Evolutionary conservation across 352 stramenopile genomes (phyloP).

Genomic region (Elongisporangium prolatum): DNA sequence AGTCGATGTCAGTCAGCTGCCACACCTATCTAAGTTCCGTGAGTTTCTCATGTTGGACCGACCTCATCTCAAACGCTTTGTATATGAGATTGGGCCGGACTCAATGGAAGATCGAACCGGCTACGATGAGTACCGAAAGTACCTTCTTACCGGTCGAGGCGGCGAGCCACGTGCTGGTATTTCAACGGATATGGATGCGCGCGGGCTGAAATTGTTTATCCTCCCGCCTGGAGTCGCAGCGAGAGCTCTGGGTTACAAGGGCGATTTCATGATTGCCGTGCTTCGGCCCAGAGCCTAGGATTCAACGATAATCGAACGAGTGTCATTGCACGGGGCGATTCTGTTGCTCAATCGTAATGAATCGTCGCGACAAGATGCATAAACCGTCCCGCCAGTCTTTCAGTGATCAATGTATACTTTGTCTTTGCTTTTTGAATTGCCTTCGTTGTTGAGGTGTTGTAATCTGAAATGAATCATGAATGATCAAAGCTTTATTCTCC

Average conservation of each 20-base stretch:
- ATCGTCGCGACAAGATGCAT: not conserved
- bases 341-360: not conserved
- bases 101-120: slow-evolving; percentile 39
- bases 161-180: slow-evolving; percentile 42
- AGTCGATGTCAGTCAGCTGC: slow-evolving; percentile 58
- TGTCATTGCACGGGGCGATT: not conserved
- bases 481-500: not conserved
- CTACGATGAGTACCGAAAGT: slow-evolving; percentile 62
- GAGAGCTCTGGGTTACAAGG: slow-evolving; percentile 70
- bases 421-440: not conserved
- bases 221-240: slow-evolving; percentile 56
- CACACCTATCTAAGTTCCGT: slow-evolving; percentile 47
- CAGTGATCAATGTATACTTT: not conserved
- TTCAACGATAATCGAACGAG: not conserved
- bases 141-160: slow-evolving; percentile 51
- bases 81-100: slow-evolving; percentile 70
- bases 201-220: slow-evolving; percentile 75
- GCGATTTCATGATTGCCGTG: slow-evolving; percentile 60
- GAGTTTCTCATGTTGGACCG: slow-evolving; percentile 68
- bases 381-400: too few relatives aligned
- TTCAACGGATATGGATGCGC: slow-evolving; percentile 52
- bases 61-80: slow-evolving; percentile 34
- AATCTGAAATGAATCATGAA: not conserved
- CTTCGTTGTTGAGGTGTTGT: not conserved
- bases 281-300: slow-evolving; percentile 21